These are phyloP conservation scores for Nicotiana tabacum DNA, from an alignment of 257 asterid species.

Conservation along the genomic window DNA sequence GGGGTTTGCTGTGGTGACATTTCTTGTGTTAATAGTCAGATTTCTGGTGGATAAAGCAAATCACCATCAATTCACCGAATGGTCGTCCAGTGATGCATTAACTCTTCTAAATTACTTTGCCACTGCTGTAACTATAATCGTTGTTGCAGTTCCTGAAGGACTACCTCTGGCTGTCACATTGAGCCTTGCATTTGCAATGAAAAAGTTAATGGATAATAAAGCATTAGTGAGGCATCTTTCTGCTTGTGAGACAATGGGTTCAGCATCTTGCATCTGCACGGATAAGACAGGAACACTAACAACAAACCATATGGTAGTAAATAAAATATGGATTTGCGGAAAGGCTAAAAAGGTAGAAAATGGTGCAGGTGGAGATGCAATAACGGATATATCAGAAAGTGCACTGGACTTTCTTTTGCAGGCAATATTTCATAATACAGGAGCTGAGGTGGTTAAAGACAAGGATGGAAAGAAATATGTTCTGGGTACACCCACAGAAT, in stretches of 20 bases:
- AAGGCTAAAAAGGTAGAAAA: constrained; percentile 41
- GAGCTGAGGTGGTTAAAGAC: constrained; percentile 78
- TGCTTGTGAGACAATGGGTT: constrained; percentile 99
- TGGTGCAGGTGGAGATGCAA: constrained; percentile 24
- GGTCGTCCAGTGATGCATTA: constrained; percentile 77
- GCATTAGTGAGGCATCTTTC: constrained; percentile 91
- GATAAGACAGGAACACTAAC: constrained; percentile 98
- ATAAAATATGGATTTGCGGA: constrained; percentile 67
- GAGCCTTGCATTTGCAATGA: constrained; percentile 96
- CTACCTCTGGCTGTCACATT: constrained; percentile 91
- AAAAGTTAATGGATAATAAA: constrained; percentile 70
- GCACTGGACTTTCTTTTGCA: constrained; percentile 55
- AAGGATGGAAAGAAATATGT: constrained; percentile 63
- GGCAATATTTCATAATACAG: constrained; percentile 72
- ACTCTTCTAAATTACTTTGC: constrained; percentile 79
- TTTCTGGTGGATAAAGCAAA: constrained; percentile 65
- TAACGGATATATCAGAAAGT: constrained; percentile 39
- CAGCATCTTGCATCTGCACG: constrained; percentile 89
- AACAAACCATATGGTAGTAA: constrained; percentile 88
- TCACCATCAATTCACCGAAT: constrained; percentile 45
- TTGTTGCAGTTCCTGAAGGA: constrained; percentile 99
- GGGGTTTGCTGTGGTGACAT: constrained; percentile 64
- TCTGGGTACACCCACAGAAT: constrained; percentile 88
- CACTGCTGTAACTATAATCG: constrained; percentile 92
- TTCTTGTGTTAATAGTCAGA: constrained; percentile 55